A percentile compares a stretch with the other conserved stretches of the same genome.
Conservation (phyloP, 2,329 filamentous ascomycete genomes). For the Ceratocystis huliohia region DNA sequence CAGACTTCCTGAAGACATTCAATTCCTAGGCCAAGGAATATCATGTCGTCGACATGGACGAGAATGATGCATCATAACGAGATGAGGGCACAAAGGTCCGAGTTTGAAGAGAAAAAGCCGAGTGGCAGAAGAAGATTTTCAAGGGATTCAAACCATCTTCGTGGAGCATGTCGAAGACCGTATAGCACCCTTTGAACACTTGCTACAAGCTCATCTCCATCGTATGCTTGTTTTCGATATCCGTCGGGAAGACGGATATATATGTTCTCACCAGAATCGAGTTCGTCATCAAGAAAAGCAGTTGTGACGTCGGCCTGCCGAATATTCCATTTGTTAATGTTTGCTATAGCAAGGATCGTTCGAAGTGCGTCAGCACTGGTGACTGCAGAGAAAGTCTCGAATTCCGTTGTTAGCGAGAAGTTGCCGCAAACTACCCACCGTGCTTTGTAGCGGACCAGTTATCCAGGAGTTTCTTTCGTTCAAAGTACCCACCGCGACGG, state of each 20-base stretch:
- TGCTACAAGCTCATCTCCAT: too few species aligned
- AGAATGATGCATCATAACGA: background rate
- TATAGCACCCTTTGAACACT: too few species aligned
- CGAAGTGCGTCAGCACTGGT: background rate
- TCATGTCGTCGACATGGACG: background rate
- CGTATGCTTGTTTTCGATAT: too few species aligned
- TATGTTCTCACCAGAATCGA: too few species aligned
- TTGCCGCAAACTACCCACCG: background rate
- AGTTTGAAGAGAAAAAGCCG: background rate
- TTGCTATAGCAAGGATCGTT: too few species aligned
- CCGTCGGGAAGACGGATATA: too few species aligned
- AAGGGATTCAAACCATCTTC: background rate
- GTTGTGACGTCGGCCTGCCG: too few species aligned
- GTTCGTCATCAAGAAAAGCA: too few species aligned
- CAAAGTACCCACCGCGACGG: background rate
- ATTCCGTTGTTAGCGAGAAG: background rate
- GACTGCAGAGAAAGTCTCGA: background rate
- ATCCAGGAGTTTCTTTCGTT: background rate
- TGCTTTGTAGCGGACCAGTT: background rate
- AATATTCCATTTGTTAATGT: too few species aligned
- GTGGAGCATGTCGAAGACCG: background rate
- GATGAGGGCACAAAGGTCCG: background rate
- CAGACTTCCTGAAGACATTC: background rate
- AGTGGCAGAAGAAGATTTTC: background rate
- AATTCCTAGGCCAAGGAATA: background rate